Evolutionary conservation across 768 basidiomycete genomes (phyloP), one percentile per base, ranked within the genome.

Genomic region (Leccinum uliginosum): DNA sequence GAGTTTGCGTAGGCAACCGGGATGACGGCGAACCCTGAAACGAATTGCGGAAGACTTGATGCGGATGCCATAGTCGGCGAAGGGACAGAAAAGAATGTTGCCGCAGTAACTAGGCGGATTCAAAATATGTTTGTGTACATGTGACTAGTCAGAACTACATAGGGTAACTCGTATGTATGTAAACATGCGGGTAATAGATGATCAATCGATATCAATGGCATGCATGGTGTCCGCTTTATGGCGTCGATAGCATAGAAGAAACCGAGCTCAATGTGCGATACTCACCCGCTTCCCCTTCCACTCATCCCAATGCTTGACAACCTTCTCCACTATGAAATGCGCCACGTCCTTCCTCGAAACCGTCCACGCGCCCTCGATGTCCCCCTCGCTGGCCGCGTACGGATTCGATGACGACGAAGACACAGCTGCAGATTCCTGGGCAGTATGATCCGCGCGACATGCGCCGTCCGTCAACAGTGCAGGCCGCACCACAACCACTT

Each of bases 331-430:
- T 14, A 88, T 63, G 67, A 87, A 87, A 71, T 87, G 84, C 1
- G 81, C 83, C 2, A 85, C 83, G 64, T 89, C 86, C 62, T 73
- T 75, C 63, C 86, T 76, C 35, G 85, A 84, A 4, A 89, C 65
- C n/a, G 78, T 79, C 64, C 76, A 87, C 4, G 73, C 73, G 12
- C 67, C 56, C 3, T 32, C 6, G 11, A 81, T 11, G n/a, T 82
- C 76, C 17, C 66, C 71, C 30, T 76, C 79, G 12, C 69, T 72
- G 10, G 77, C 76, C 21, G 73, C 63, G 66, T 86, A 87, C 0
- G 75, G 64, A 1, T 53, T 29, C 48, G 74, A 73, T 27, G 65
- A 35, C 3, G 55, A 15, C 32, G 38, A 40, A n/a, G 38, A n/a
- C n/a, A 8, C 38, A 1, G 17, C 38, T n/a, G 38, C n/a, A 40